phyloP scores from a whole-genome alignment of 2,329 filamentous ascomycete species.

The Ceratocystis albifundus region DNA sequence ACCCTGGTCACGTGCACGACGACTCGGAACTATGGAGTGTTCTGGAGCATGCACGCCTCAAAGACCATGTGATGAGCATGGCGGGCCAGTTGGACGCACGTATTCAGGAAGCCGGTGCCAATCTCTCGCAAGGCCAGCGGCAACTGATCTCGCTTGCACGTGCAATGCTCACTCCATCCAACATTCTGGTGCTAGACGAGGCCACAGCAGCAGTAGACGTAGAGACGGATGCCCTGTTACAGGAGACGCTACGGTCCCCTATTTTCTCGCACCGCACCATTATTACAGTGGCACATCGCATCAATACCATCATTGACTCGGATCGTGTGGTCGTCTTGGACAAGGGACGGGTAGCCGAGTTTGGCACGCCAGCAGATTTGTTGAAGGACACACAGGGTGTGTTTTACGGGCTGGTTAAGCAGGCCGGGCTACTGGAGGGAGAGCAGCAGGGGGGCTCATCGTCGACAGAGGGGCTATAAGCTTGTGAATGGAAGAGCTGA shows the following conservation, averaged over 20 bases:
- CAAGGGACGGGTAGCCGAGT: slow-evolving; percentile 80
- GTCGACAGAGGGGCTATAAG: not conserved
- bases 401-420: slow-evolving; percentile 84
- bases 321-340: slow-evolving; percentile 92
- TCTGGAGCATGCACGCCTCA: slow-evolving; percentile 83
- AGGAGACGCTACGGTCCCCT: slow-evolving; percentile 50
- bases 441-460: slow-evolving; percentile 12
- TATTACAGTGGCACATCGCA: slow-evolving; percentile 94
- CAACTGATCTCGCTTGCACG: slow-evolving; percentile 90
- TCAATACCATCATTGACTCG: slow-evolving; percentile 86
- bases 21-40: slow-evolving; percentile 97
- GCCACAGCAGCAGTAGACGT: slow-evolving; percentile 70
- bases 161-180: slow-evolving; percentile 86
- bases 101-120: slow-evolving; percentile 90
- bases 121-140: slow-evolving; percentile 87
- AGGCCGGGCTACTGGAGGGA: slow-evolving; percentile 59
- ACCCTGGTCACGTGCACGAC: slow-evolving; percentile 88
- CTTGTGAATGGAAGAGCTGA: not conserved
- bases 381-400: slow-evolving; percentile 61
- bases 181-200: slow-evolving; percentile 94
- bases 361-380: slow-evolving; percentile 72
- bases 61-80: slow-evolving; percentile 80
- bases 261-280: slow-evolving; percentile 85
- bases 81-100: slow-evolving; percentile 78
- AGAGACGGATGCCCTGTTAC: slow-evolving; percentile 55